Conservation (phyloP, 2,329 filamentous ascomycete species). For the Verticillium isaacii region DNA sequence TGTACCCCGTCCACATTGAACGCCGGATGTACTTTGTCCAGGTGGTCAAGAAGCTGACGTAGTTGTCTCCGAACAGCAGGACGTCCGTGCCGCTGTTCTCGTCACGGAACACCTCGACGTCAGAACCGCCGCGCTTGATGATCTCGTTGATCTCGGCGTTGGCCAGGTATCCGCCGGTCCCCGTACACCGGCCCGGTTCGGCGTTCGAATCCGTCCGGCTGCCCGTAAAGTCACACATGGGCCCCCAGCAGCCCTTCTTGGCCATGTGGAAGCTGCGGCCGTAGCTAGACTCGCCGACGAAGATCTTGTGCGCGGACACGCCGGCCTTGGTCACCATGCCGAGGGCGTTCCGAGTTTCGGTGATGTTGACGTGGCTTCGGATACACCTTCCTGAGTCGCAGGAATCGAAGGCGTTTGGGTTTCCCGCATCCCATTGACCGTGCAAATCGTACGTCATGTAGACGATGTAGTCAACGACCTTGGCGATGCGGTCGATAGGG, state of each 20-base stretch:
- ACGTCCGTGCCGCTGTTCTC: too few species aligned
- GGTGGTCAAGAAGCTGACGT: too few species aligned
- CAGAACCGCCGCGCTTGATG: not conserved
- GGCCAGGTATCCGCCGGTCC: slow-evolving; percentile 23
- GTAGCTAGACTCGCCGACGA: slow-evolving; percentile 25
- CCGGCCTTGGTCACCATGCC: slow-evolving; percentile 30
- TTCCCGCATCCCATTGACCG: slow-evolving; percentile 20
- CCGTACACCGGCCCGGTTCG: slow-evolving; percentile 20
- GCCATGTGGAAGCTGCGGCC: slow-evolving; percentile 28
- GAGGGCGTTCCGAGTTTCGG: slow-evolving; percentile 27
- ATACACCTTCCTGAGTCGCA: slow-evolving; percentile 26
- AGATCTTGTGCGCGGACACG: slow-evolving; percentile 21
- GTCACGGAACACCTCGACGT: too few species aligned
- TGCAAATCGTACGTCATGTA: slow-evolving; percentile 31
- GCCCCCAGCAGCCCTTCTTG: slow-evolving; percentile 17
- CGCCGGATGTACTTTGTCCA: not conserved
- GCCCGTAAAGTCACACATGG: slow-evolving; percentile 20
- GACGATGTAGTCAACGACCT: slow-evolving; percentile 25
- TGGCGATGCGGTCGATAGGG: slow-evolving; percentile 25
- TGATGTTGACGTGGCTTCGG: slow-evolving; percentile 31
- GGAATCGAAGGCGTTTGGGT: slow-evolving; percentile 16
- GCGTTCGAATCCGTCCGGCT: slow-evolving; percentile 13
- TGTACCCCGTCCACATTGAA: slow-evolving; percentile 8
- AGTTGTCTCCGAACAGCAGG: too few species aligned
- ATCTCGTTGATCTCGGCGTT: slow-evolving; percentile 21